Conservation (phyloP, 306 rosid species). For the Lathyrus oleraceus region DNA sequence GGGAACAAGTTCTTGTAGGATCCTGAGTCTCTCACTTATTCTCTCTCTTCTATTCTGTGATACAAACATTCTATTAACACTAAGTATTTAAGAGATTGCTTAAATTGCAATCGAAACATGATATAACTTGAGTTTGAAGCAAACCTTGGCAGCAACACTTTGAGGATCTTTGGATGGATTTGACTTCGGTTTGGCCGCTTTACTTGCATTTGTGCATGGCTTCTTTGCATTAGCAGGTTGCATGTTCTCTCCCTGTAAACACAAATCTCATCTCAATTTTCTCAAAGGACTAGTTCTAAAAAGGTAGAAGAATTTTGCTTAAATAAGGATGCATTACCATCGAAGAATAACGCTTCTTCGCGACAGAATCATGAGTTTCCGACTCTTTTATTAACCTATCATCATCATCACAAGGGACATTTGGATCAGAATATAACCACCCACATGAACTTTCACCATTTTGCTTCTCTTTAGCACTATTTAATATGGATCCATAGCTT, state of each 20-base stretch:
- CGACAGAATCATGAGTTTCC: conserved; percentile 36
- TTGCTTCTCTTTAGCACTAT: conserved; percentile 40
- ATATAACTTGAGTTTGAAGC: conserved; percentile 39
- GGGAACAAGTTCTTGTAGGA: conserved; percentile 79
- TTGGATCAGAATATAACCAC: conserved; percentile 61
- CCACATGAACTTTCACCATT: conserved; percentile 49
- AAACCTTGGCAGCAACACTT: conserved; percentile 94
- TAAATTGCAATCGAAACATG: conserved; percentile 37
- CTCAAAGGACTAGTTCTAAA: background rate
- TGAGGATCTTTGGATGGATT: conserved; percentile 72
- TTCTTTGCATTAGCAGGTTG: conserved; percentile 52
- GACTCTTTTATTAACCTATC: conserved; percentile 48
- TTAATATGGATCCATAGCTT: conserved; percentile 38
- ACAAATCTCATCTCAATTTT: conserved; percentile 6
- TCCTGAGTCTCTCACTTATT: conserved; percentile 87
- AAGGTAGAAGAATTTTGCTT: background rate
- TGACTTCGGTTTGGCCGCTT: conserved; percentile 59
- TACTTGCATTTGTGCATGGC: conserved; percentile 52
- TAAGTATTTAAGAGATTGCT: conserved; percentile 28
- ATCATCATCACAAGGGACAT: conserved; percentile 30
- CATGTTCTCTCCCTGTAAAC: conserved; percentile 53
- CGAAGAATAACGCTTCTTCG: conserved; percentile 56
- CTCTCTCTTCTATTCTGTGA: conserved; percentile 91
- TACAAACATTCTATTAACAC: conserved; percentile 48
- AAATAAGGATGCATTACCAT: conserved; percentile 36